phyloP scores from a whole-genome alignment of 352 stramenopile genomes.

The Phytophthora europaea region DNA sequence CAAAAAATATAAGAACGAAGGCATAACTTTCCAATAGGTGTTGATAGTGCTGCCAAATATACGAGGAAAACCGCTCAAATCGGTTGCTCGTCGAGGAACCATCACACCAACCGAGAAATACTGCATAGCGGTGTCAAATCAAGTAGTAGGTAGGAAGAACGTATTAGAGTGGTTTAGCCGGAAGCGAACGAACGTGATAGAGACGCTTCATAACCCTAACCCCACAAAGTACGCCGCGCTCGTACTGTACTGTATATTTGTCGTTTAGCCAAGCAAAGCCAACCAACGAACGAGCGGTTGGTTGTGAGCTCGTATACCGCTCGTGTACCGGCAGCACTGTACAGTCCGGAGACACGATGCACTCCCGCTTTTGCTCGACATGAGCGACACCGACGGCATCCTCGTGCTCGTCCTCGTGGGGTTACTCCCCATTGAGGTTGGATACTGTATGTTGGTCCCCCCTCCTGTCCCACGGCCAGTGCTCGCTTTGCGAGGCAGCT shows the following conservation, averaged over 20 bases:
- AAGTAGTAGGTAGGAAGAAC: too few species aligned
- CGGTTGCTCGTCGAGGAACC: too few species aligned
- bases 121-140: too few species aligned
- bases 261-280: not conserved
- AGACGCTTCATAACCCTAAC: not conserved
- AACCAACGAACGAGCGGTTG: not conserved
- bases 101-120: too few species aligned
- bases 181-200: not conserved
- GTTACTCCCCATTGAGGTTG: not conserved
- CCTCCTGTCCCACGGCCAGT: not conserved
- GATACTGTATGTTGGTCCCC: not conserved
- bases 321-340: not conserved
- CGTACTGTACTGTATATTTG: not conserved
- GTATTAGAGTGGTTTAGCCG: not conserved
- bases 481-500: not conserved
- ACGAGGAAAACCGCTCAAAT: too few species aligned
- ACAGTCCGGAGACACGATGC: not conserved
- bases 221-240: not conserved
- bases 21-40: too few species aligned
- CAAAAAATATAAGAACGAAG: too few species aligned
- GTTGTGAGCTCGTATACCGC: not conserved
- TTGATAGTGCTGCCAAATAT: too few species aligned
- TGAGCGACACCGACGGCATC: not conserved
- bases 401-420: not conserved
- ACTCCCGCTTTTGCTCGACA: not conserved